Percentiles rank a stretch among this genome's conserved stretches.
phyloP scores from a whole-genome alignment of 129 eudicot genomes.

The Sambucus nigra region DNA sequence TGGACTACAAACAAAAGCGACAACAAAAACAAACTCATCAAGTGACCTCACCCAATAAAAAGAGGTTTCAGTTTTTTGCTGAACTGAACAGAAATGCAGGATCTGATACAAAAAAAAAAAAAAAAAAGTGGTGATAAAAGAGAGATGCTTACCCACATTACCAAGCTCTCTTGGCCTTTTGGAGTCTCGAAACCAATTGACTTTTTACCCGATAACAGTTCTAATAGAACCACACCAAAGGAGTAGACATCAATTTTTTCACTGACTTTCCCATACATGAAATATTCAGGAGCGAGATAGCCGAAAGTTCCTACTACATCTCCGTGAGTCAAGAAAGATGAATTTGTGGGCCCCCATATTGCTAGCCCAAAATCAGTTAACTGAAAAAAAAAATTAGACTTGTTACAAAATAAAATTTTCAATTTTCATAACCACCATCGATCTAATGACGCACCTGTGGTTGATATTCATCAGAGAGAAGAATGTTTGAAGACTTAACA shows the following conservation, averaged over 20 bases:
- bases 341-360: constrained; percentile 68
- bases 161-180: constrained; percentile 86
- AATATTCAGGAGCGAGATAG: constrained; percentile 95
- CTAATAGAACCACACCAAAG: constrained; percentile 89
- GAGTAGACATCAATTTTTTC: constrained; percentile 91
- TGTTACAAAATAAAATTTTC: neutral
- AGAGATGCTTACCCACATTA: constrained; percentile 80
- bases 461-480: constrained; percentile 59
- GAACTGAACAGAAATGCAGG: no score
- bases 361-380: constrained; percentile 93
- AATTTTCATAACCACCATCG: neutral
- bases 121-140: neutral
- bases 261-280: constrained; percentile 96
- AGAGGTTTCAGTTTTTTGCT: no score
- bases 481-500: constrained; percentile 88
- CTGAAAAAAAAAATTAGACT: constrained; percentile 23
- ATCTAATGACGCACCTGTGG: constrained; percentile 57
- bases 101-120: neutral
- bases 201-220: constrained; percentile 66
- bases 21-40: no score
- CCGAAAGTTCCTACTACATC: constrained; percentile 97
- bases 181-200: constrained; percentile 59
- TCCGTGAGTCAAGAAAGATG: constrained; percentile 48
- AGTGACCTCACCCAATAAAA: no score
- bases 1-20: no score